Evolutionary conservation across 352 stramenopile genomes (phyloP).

Genomic region (Pilasporangium apinafurcum): DNA sequence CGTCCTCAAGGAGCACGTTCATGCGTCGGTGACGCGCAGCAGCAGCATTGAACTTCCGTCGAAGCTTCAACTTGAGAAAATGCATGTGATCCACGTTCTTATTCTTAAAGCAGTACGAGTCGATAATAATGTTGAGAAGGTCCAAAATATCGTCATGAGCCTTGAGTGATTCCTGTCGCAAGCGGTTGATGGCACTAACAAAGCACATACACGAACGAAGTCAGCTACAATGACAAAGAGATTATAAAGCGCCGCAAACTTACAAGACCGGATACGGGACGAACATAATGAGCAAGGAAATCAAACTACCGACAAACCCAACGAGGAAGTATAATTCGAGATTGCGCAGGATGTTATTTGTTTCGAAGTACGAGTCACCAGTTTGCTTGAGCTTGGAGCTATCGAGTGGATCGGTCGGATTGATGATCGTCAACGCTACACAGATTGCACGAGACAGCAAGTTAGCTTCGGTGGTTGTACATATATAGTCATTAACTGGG

Average conservation of each 20-base stretch:
- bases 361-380: slow-evolving; percentile 41
- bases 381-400: slow-evolving; percentile 34
- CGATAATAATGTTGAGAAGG: slow-evolving; percentile 74
- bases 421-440: slow-evolving; percentile 68
- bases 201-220: not conserved
- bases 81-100: slow-evolving; percentile 84
- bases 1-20: slow-evolving; percentile 50
- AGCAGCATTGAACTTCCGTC: slow-evolving; percentile 61
- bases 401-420: slow-evolving; percentile 49
- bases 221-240: not conserved
- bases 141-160: slow-evolving; percentile 55
- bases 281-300: slow-evolving; percentile 71
- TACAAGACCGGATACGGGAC: slow-evolving; percentile 78
- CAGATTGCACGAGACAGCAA: not conserved
- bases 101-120: slow-evolving; percentile 86
- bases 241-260: slow-evolving; percentile 4
- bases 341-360: slow-evolving; percentile 64
- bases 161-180: slow-evolving; percentile 42
- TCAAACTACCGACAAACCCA: slow-evolving; percentile 56
- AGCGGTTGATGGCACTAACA: slow-evolving; percentile 42
- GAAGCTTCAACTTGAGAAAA: slow-evolving; percentile 64
- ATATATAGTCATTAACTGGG: not conserved
- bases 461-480: not conserved
- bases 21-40: slow-evolving; percentile 48
- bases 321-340: slow-evolving; percentile 74